A percentile compares a stretch with the other conserved stretches of the same genome.
phyloP scores from a whole-genome alignment of 768 basidiomycete species.

The Inosperma sp. region DNA sequence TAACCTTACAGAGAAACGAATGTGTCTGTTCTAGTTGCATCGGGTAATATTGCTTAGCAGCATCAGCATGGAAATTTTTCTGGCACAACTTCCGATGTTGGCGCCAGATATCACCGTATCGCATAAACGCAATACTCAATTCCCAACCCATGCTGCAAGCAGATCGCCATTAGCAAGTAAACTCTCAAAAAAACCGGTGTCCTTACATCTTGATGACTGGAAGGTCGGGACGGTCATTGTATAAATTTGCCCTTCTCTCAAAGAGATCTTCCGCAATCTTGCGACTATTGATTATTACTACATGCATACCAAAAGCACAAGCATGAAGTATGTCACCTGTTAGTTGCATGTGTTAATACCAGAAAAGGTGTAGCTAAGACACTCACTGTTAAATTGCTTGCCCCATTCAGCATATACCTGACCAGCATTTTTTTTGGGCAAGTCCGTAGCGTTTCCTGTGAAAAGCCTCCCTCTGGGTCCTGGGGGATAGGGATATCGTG shows the following conservation, averaged over 20 bases:
- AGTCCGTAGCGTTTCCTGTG: constrained; percentile 21
- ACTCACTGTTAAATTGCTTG: constrained; percentile 18
- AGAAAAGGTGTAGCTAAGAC: neutral
- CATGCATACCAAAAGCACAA: constrained; percentile 21
- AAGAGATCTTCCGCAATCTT: constrained; percentile 25
- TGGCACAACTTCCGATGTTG: constrained; percentile 22
- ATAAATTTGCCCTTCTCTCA: constrained; percentile 45
- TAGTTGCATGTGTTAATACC: neutral
- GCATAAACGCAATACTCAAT: constrained; percentile 20
- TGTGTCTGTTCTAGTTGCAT: constrained; percentile 11
- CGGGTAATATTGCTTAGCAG: constrained; percentile 12
- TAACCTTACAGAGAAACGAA: constrained; percentile 13
- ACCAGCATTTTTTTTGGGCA: constrained; percentile 11
- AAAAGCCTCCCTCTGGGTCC: constrained; percentile 19
- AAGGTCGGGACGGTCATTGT: constrained; percentile 40
- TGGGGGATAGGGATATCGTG: constrained; percentile 16
- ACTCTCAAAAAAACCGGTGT: too few species aligned
- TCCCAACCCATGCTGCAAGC: constrained; percentile 26
- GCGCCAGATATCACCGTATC: constrained; percentile 23
- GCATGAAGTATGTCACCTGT: constrained; percentile 24
- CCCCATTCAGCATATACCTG: constrained; percentile 16
- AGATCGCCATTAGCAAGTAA: too few species aligned
- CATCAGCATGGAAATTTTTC: constrained; percentile 20
- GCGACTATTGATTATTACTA: constrained; percentile 25
- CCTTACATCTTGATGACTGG: constrained; percentile 16